Evolutionary conservation across 768 basidiomycete genomes (phyloP).

Genomic region (Lactifluus volemus): DNA sequence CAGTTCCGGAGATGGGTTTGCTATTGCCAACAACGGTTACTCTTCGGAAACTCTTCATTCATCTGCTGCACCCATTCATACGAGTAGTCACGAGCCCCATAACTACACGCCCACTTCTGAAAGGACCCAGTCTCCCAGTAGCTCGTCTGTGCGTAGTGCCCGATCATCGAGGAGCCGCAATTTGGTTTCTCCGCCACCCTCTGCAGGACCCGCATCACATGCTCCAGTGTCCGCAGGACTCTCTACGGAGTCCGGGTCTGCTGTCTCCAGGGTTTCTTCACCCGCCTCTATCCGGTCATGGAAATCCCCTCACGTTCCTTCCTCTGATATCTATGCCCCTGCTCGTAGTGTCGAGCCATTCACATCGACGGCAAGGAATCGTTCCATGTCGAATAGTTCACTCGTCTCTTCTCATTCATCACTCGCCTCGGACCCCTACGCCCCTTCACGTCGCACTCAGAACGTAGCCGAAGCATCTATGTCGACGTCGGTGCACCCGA

Average conservation of each 20-base stretch:
- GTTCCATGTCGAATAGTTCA: conserved; percentile 41
- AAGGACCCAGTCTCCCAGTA: conserved; percentile 11
- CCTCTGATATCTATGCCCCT: conserved; percentile 22
- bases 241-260: conserved; percentile 14
- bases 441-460: conserved; percentile 28
- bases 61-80: neutral
- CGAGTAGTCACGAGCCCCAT: neutral
- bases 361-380: conserved; percentile 16
- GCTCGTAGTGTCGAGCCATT: neutral
- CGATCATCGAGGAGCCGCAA: conserved; percentile 5
- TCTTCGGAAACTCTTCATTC: conserved; percentile 1
- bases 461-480: conserved; percentile 2
- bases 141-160: conserved; percentile 12
- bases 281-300: conserved; percentile 14
- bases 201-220: conserved; percentile 19
- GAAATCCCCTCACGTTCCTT: conserved; percentile 11
- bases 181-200: conserved; percentile 9
- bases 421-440: conserved; percentile 28
- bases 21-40: neutral
- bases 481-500: conserved; percentile 1
- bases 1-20: neutral
- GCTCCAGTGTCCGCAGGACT: conserved; percentile 20
- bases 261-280: conserved; percentile 20
- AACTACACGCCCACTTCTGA: neutral
- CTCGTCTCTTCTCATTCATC: conserved; percentile 28